Evolutionary conservation across 495 filamentous ascomycete species (phyloP).

Genomic region (Penicillium cataractarum): DNA sequence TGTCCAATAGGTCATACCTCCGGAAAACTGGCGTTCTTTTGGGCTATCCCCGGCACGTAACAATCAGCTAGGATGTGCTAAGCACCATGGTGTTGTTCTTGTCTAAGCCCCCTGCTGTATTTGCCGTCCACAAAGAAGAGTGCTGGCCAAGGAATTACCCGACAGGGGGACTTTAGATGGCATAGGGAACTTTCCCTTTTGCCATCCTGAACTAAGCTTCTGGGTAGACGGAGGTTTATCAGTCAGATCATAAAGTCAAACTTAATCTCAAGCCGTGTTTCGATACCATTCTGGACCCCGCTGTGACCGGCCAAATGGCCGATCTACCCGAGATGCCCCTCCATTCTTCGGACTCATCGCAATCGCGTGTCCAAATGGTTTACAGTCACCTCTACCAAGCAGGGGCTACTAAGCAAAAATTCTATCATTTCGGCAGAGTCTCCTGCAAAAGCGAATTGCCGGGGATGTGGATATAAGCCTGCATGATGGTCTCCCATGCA

Average conservation of each 20-base stretch:
- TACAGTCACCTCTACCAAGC: background rate
- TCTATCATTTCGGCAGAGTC: background rate
- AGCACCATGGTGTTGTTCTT: background rate
- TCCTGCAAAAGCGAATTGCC: background rate
- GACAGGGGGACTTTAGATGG: background rate
- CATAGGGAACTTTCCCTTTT: background rate
- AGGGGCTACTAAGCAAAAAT: background rate
- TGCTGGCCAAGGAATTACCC: background rate
- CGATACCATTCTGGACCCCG: background rate
- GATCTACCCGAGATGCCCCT: background rate
- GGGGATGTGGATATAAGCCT: background rate
- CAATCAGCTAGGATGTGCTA: background rate
- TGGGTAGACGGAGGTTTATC: background rate
- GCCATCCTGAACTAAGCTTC: no score
- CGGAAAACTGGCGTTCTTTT: background rate
- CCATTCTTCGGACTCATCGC: background rate
- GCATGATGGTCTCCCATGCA: background rate
- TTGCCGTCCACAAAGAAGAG: background rate
- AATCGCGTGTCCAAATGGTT: background rate
- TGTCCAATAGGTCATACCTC: background rate
- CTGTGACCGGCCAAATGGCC: background rate
- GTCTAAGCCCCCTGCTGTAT: background rate
- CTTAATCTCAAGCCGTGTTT: constrained; percentile 1
- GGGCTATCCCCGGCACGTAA: background rate
- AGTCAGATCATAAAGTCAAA: background rate